These are phyloP conservation scores for Hericium erinaceus DNA, from an alignment of 768 basidiomycete species.

Conservation along the genomic window DNA sequence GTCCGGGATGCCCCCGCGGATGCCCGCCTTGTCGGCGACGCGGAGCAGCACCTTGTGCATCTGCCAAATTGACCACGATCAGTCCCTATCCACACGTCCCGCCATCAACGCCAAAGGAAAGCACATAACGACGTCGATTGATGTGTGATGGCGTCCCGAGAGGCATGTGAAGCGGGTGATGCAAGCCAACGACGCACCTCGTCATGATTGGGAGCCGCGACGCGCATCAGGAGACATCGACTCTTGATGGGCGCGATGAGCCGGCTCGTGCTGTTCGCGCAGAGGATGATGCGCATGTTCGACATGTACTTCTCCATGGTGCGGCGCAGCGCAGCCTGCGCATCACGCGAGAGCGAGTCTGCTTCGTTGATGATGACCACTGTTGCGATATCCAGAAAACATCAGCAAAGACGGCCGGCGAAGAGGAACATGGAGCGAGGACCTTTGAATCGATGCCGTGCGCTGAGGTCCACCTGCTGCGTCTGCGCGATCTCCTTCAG, in stretches of 20 bases:
- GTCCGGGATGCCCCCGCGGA: constrained; percentile 56
- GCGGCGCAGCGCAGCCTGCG: constrained; percentile 90
- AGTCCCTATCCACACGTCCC: background rate
- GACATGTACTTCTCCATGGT: constrained; percentile 99
- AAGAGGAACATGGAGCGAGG: constrained; percentile 2
- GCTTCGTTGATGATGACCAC: constrained; percentile 99
- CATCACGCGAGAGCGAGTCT: constrained; percentile 89
- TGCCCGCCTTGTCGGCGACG: constrained; percentile 73
- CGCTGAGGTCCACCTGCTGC: constrained; percentile 93
- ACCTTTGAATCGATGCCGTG: constrained; percentile 97
- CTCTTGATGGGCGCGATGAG: constrained; percentile 96
- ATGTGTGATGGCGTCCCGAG: too few relatives aligned
- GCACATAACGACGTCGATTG: too few relatives aligned
- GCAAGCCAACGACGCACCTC: constrained; percentile 27
- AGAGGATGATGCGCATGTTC: constrained; percentile 93
- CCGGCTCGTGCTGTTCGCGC: constrained; percentile 89
- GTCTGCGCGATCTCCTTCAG: constrained; percentile 98
- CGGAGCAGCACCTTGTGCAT: constrained; percentile 62
- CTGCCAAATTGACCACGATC: constrained; percentile 9
- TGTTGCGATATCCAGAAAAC: constrained; percentile 21
- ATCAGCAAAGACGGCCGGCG: background rate
- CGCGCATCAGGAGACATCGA: constrained; percentile 88
- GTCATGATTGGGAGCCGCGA: constrained; percentile 72
- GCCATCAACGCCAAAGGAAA: too few relatives aligned
- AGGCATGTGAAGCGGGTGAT: too few relatives aligned